A percentile compares a stretch with the other conserved stretches of the same genome.
phyloP scores from a whole-genome alignment of 2,329 filamentous ascomycete genomes.

The Beauveria medogensis region DNA sequence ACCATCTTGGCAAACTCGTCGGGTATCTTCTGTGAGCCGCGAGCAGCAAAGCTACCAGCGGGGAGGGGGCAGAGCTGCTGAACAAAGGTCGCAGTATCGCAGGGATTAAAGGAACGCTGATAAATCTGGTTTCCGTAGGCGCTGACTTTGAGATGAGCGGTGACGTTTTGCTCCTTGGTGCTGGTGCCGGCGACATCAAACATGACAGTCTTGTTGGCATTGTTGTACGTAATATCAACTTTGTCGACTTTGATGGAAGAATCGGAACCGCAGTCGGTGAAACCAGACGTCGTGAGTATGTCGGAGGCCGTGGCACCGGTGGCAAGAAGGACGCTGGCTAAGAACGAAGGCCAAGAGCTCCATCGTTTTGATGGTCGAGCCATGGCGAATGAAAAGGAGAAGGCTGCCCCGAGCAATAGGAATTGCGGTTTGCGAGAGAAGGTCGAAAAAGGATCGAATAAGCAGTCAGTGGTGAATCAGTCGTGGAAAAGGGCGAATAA shows the following conservation, averaged over 20 bases:
- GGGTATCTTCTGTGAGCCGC: conserved; percentile 65
- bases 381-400: conserved; percentile 19
- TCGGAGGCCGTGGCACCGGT: conserved; percentile 54
- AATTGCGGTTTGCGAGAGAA: no score
- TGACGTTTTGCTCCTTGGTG: conserved; percentile 67
- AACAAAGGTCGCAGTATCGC: conserved; percentile 58
- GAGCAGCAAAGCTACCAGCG: conserved; percentile 62
- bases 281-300: conserved; percentile 72
- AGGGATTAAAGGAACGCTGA: conserved; percentile 75
- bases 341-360: conserved; percentile 25
- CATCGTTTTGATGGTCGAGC: conserved; percentile 22
- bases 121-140: conserved; percentile 84
- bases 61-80: conserved; percentile 79
- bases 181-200: conserved; percentile 80
- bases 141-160: conserved; percentile 63
- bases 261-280: conserved; percentile 57
- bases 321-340: conserved; percentile 28
- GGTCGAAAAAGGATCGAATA: not conserved
- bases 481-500: conserved; percentile 4
- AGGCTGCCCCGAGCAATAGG: no score
- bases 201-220: conserved; percentile 59
- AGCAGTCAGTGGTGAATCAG: not conserved
- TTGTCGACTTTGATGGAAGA: conserved; percentile 59
- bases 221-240: conserved; percentile 73
- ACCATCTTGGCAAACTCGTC: conserved; percentile 64